Percentiles rank a stretch among this genome's conserved stretches.
phyloP scores from a whole-genome alignment of 2,329 filamentous ascomycete genomes.

The Exophiala spinifera region DNA sequence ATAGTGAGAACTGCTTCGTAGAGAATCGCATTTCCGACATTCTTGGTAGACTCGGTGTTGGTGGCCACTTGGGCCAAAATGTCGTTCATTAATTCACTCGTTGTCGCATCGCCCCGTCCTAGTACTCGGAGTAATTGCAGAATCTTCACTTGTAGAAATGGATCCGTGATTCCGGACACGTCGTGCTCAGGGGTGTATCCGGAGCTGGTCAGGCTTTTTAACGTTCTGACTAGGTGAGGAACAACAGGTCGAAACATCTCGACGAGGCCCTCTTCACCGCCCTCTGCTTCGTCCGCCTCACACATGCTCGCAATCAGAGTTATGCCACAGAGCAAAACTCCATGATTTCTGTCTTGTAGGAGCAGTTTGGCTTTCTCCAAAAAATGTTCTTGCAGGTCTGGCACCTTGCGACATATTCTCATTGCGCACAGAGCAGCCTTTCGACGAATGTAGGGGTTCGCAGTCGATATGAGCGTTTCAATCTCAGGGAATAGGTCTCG shows the following conservation, averaged over 20 bases:
- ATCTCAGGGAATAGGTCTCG: constrained; percentile 95
- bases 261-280: constrained; percentile 78
- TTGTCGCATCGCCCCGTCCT: constrained; percentile 77
- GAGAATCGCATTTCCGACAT: constrained; percentile 95
- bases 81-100: constrained; percentile 97
- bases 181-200: constrained; percentile 98
- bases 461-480: constrained; percentile 83
- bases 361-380: constrained; percentile 87
- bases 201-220: constrained; percentile 90
- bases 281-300: constrained; percentile 86
- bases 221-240: constrained; percentile 78
- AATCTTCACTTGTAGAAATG: constrained; percentile 96
- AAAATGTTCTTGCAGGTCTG: constrained; percentile 95
- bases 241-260: constrained; percentile 87
- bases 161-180: constrained; percentile 95
- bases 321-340: constrained; percentile 86
- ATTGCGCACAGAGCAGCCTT: constrained; percentile 99
- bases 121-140: constrained; percentile 80
- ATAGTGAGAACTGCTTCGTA: constrained; percentile 98
- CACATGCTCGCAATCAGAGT: constrained; percentile 90
- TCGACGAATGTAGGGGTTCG: constrained; percentile 96
- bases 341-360: constrained; percentile 90
- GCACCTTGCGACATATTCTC: constrained; percentile 97
- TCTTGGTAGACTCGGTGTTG: constrained; percentile 97
- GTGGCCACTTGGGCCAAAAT: constrained; percentile 96